Conservation (phyloP, 768 basidiomycete species). For the Mycena floridula region DNA sequence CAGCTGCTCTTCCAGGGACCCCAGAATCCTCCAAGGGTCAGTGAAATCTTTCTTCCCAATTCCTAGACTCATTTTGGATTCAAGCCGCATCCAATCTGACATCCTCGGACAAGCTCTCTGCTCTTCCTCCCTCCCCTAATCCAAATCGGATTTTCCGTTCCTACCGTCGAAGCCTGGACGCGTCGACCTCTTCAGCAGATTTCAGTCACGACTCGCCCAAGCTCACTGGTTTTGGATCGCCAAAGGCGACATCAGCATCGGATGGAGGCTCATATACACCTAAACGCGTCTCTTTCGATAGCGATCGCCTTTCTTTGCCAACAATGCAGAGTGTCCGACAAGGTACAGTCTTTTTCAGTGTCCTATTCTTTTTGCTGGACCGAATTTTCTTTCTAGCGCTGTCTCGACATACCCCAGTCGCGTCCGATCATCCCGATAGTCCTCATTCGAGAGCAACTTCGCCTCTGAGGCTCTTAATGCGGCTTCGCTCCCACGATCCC, state of each 20-base stretch:
- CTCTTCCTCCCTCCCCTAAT: conserved; percentile 28
- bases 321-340: conserved; percentile 31
- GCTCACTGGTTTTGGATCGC: conserved; percentile 9
- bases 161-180: conserved; percentile 35
- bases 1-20: too few species aligned
- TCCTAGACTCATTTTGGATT: too few species aligned
- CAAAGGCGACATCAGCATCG: conserved; percentile 18
- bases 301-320: conserved; percentile 37
- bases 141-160: conserved; percentile 27
- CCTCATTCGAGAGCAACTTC: conserved; percentile 51
- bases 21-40: too few species aligned
- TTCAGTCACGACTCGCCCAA: conserved; percentile 14
- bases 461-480: conserved; percentile 52
- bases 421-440: conserved; percentile 36
- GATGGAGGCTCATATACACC: conserved; percentile 40
- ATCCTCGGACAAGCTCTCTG: conserved; percentile 39
- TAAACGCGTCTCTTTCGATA: conserved; percentile 49
- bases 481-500: conserved; percentile 42
- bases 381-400: conserved; percentile 13
- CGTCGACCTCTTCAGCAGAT: conserved; percentile 35
- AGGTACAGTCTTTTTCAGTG: conserved; percentile 32
- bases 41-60: too few species aligned
- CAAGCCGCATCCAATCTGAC: conserved; percentile 44
- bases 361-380: conserved; percentile 19
- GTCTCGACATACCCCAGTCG: conserved; percentile 38